phyloP scores from a whole-genome alignment of 148 eudicot species.

The Selenicereus undatus region DNA sequence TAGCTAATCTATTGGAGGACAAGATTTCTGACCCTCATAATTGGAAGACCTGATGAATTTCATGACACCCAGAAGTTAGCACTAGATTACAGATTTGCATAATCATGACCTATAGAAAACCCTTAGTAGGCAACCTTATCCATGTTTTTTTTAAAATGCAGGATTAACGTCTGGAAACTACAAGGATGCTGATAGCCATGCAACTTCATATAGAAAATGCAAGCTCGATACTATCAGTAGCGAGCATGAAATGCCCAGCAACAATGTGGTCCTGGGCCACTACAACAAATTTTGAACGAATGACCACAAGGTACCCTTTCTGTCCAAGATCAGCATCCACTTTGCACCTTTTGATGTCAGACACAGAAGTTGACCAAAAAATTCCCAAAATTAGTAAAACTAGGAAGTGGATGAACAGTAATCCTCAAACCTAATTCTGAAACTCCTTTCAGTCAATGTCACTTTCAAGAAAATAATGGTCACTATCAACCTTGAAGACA shows the following conservation, averaged over 20 bases:
- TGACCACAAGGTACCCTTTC: too few relatives aligned
- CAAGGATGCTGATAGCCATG: neutral
- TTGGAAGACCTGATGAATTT: neutral
- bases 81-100: too few relatives aligned
- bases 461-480: neutral
- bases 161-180: neutral
- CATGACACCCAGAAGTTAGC: too few relatives aligned
- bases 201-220: neutral
- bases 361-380: too few relatives aligned
- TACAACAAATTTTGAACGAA: too few relatives aligned
- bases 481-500: neutral
- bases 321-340: too few relatives aligned
- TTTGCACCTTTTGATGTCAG: too few relatives aligned
- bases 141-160: too few relatives aligned
- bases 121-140: too few relatives aligned
- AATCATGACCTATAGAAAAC: too few relatives aligned
- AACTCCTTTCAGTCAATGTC: neutral
- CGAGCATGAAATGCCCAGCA: neutral
- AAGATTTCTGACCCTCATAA: neutral
- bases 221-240: neutral
- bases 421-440: neutral
- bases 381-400: too few relatives aligned
- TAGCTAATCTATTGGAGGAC: neutral
- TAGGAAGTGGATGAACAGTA: too few relatives aligned
- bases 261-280: neutral